Base-by-base conservation (phyloP, 352 stramenopile species). In the Pythium vanterpoolii region DNA sequence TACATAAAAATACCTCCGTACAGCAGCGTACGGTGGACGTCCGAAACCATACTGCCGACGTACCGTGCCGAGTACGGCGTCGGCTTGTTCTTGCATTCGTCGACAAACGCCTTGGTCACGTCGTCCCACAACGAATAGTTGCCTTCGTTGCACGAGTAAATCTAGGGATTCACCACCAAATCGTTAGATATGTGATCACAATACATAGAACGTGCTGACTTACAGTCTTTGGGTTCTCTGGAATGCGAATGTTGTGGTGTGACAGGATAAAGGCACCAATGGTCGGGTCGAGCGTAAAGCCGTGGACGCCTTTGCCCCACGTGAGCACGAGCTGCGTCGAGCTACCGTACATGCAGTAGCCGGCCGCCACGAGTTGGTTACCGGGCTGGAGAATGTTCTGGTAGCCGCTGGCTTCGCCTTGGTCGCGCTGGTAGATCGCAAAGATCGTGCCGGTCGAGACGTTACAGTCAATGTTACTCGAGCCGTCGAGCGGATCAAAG, bases 381-480 rank as follows among this genome's bases (percentile, higher is more conserved):
- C 96, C 96, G 31, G 79, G 91, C 61, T 96, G 90, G 58, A 99
- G 77, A 51, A 98, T 95, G 73, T 98, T 93, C 63, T 96, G 83
- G 52, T 95, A 89, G 19, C 73, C 80, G 61, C 76, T 77, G 45
- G 77, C 45, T 2, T 72, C 73, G 56, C 60, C 46, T 50, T 57
- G 56, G 31, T 89, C 73, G 52, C 88, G 91, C 64, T 98, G 85
- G 73, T 98, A 99, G 38, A 99, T 98, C 55, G 87, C 90, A 71
- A 99, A 99, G 73, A 99, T 99, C 39, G 96, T 99, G 52, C 97
- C 97, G 27, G 98, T 98, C 44, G 95, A 99, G 30, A 99, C 96
- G 72, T 99, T 99, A 74, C 96, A 99, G 77, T 99, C 97, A 90
- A 99, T 99, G 79, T 99, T 99, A 47, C 89, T 98, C 21, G 95